Evolutionary conservation across 331 rosid species (phyloP).

Genomic region (Erythrophleum ivorense): DNA sequence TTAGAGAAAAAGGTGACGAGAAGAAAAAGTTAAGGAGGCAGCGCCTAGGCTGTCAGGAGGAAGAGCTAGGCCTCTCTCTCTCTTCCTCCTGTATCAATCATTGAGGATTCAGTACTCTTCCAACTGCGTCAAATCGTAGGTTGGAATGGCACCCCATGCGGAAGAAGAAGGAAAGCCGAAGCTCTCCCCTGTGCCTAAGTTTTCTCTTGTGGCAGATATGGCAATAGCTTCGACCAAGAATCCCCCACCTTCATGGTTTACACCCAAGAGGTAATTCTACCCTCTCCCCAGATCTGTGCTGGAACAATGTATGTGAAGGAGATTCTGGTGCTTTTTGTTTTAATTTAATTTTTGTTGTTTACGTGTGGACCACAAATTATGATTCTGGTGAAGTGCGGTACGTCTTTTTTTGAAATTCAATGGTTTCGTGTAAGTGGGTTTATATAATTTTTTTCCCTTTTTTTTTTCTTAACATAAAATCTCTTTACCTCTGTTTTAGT

Average conservation of each 20-base stretch:
- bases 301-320: constrained; percentile 11
- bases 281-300: constrained; percentile 35
- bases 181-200: neutral
- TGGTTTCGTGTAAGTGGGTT: constrained; percentile 22
- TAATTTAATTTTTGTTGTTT: constrained; percentile 29
- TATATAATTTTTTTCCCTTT: too few relatives aligned
- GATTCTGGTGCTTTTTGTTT: constrained; percentile 12
- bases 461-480: neutral
- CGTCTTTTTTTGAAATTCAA: constrained; percentile 24
- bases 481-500: neutral
- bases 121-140: constrained; percentile 1
- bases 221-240: constrained; percentile 35
- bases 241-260: constrained; percentile 68
- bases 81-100: constrained; percentile 17
- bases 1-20: neutral
- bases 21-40: neutral
- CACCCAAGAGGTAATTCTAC: constrained; percentile 63
- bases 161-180: constrained; percentile 15
- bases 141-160: constrained; percentile 38
- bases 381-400: neutral
- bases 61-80: constrained; percentile 15
- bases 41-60: neutral
- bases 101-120: neutral
- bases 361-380: neutral
- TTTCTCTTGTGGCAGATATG: constrained; percentile 43